These are phyloP conservation scores for Pythium volutum DNA, from an alignment of 352 stramenopile species.

Conservation along the genomic window DNA sequence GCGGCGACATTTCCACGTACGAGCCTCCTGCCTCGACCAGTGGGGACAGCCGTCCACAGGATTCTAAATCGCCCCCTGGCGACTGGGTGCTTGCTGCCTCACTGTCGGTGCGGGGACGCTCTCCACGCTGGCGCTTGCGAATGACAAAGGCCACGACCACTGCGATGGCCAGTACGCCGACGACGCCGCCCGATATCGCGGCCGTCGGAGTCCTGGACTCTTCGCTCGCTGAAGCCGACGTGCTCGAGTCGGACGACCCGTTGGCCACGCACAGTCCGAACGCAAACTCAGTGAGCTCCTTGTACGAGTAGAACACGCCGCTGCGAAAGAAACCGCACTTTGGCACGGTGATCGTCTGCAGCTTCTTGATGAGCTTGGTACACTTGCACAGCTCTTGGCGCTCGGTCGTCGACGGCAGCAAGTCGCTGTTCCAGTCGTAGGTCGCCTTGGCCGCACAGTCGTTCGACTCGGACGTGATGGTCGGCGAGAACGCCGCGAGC, in stretches of 20 bases:
- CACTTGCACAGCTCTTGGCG: not conserved
- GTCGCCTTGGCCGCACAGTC: not conserved
- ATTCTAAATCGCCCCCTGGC: not conserved
- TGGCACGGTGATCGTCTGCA: not conserved
- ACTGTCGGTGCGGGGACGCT: not conserved
- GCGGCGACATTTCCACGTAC: not conserved
- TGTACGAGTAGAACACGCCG: conserved; percentile 3
- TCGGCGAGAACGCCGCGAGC: not conserved
- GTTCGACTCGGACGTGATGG: not conserved
- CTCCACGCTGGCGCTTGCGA: not conserved
- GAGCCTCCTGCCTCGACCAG: not conserved
- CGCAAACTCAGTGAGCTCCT: not conserved
- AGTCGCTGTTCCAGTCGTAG: conserved; percentile 5
- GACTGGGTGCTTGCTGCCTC: not conserved
- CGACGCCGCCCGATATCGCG: not conserved
- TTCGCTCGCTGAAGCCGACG: not conserved
- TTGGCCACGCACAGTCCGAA: not conserved
- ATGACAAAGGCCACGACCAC: not conserved
- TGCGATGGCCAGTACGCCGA: not conserved
- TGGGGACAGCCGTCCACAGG: not conserved
- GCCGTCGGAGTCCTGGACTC: not conserved
- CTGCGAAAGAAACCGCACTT: not conserved
- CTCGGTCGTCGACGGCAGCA: not conserved
- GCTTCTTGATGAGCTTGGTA: not conserved
- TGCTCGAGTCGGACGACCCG: not conserved